Evolutionary conservation across 2,329 filamentous ascomycete genomes (phyloP).

Genomic region (Grosmannia serpens): DNA sequence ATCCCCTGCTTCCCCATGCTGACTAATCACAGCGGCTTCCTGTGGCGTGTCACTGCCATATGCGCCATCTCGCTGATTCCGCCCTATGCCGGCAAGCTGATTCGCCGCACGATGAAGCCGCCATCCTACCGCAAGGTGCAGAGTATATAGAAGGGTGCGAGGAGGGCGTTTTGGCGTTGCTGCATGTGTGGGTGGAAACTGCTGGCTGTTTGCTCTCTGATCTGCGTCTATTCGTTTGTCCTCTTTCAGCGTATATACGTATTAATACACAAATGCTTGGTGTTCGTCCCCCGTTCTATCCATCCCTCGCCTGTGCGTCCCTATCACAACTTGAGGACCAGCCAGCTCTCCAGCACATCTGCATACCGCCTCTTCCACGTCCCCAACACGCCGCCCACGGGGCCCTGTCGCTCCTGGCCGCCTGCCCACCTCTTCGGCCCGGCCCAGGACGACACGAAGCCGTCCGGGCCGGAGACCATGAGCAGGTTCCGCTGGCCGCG

Average conservation of each 20-base stretch:
- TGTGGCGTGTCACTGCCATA: constrained; percentile 79
- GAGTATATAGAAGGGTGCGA: constrained; percentile 36
- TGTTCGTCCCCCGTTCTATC: background rate
- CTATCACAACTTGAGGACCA: constrained; percentile 41
- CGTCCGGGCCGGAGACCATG: constrained; percentile 83
- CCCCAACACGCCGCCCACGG: constrained; percentile 56
- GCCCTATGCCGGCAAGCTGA: constrained; percentile 76
- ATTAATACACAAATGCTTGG: background rate
- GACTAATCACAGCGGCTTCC: constrained; percentile 52
- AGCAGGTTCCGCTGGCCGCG: constrained; percentile 44
- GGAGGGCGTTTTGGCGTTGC: background rate
- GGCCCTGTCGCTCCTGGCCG: constrained; percentile 64
- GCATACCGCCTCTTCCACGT: constrained; percentile 39
- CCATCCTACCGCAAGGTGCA: constrained; percentile 92
- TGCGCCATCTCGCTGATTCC: constrained; percentile 71
- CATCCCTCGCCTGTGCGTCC: no score
- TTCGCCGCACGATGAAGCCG: constrained; percentile 75
- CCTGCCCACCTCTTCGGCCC: constrained; percentile 67
- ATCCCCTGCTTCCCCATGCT: constrained; percentile 9
- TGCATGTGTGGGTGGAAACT: background rate
- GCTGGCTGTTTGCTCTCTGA: background rate
- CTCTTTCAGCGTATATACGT: background rate
- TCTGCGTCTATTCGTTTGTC: background rate
- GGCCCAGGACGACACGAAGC: constrained; percentile 72
- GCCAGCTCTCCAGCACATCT: constrained; percentile 29